Base-by-base conservation (phyloP, 106 monocot species). In the Dioscorea zingiberensis region DNA sequence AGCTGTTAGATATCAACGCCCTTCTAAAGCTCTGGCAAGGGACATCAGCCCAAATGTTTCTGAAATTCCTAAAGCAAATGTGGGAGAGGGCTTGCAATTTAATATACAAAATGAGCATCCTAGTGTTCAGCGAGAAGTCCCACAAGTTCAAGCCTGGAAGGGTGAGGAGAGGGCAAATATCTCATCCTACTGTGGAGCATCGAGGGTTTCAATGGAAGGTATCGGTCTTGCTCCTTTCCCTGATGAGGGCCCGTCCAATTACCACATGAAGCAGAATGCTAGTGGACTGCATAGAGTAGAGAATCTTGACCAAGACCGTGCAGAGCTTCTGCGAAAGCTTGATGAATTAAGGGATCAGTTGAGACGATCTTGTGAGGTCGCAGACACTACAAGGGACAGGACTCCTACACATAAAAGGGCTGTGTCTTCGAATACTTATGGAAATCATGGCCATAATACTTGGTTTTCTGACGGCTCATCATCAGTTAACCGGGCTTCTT, bases 261-360 rank as follows among this genome's bases (percentile, higher is more conserved):
- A 63, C 58, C 47, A 73, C n/a, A 29, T 82, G 82, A 28, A 57
- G 62, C 47, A 64, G 21, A 82, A 68, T 16, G 2, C 26, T 11
- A 77, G 81, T 53, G 26, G 60, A 10, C 44, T 78, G 54, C 62
- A 55, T 48, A 71, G 83, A 59, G 74, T 78, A 68, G 81, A 75
- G 58, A 44, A 57, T 59, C 69, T 78, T 21, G 84, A 82, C 47
- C 83, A 88, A 71, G 92, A 98, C 59, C 71, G 79, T 27, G 83
- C 77, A 4, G 86, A 86, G 51, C 75, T 99, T 69, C 66, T 93
- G 60, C 81, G 76, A 28, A 86, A 89, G 74, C 84, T 99, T 18
- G 98, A 93, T 84, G 98, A 93, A 58, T 74, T 99, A 54, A 79
- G 89, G 28, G 88, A 89, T 47, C 89, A 93, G 59, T 74, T 99